Base-by-base conservation (phyloP, 208 protist species). In the Trypanosoma rangeli region DNA sequence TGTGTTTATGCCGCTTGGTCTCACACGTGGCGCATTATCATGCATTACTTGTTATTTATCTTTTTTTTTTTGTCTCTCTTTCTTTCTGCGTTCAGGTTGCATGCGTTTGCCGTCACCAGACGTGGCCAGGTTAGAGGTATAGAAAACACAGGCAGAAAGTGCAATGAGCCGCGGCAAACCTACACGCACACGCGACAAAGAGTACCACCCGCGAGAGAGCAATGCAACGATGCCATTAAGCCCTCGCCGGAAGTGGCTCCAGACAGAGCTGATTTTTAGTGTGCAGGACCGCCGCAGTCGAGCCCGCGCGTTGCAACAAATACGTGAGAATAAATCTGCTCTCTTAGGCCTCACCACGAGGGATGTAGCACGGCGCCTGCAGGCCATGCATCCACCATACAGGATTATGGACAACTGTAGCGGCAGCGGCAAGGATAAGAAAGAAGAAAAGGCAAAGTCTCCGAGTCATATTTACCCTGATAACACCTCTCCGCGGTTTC, bases 281-380 rank as follows among this genome's bases (percentile, higher is more conserved):
- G 87, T 93, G 26, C 87, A 90, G 67, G 85, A 88, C 28, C 79
- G 87, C 18, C 85, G 87, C n/a, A 64, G 81, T 49, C 82, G 87
- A 52, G 78, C 82, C 9, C 83, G 84, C 1, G 70, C 87, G 1
- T 67, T 89, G 26, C 70, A 80, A 48, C 80, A 86, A 52, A 85
- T 64, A 0, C 74, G 83, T 60, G 70, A 84, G 39, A 77, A 83
- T 29, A 85, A 84, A 31, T 81, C 82, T 5, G 80, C 82, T n/a
- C 73, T 93, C 53, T 57, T 90, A 16, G 61, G 78, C 12, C 71
- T 93, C 46, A 80, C 64, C 53, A 70, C 73, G 24, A 26, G 49
- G 15, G 85, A 89, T 52, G 81, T 93, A 31, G 87, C 83, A 1
- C 67, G 64, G 28, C 83, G 85, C 16, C 74, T 89, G 33, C 64